Evolutionary conservation across 768 basidiomycete genomes (phyloP).

Genomic region (Mycena chlorophos): DNA sequence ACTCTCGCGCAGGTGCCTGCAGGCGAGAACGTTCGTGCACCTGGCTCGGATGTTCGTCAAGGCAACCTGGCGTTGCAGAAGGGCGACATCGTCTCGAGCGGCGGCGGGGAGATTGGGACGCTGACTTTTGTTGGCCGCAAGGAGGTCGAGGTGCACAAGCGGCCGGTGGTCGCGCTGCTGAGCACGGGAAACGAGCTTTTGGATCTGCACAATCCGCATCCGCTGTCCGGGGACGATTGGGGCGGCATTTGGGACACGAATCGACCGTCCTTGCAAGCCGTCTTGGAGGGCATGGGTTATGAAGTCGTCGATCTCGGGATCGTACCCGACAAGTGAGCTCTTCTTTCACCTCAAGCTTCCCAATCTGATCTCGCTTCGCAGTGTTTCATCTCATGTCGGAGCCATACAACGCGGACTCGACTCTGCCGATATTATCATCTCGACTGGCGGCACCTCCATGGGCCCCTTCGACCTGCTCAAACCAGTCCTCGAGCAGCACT

Average conservation of each 20-base stretch:
- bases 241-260: slow-evolving; percentile 86
- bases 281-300: slow-evolving; percentile 72
- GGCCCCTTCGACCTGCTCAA: slow-evolving; percentile 85
- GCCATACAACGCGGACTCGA: slow-evolving; percentile 59
- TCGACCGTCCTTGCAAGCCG: slow-evolving; percentile 72
- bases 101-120: slow-evolving; percentile 84
- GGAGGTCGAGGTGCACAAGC: slow-evolving; percentile 67
- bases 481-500: slow-evolving; percentile 80
- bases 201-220: slow-evolving; percentile 52
- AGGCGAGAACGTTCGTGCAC: slow-evolving; percentile 71
- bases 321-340: slow-evolving; percentile 65
- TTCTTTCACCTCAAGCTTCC: background rate
- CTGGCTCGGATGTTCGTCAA: slow-evolving; percentile 70
- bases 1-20: slow-evolving; percentile 59
- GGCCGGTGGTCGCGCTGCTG: slow-evolving; percentile 76
- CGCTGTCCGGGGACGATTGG: slow-evolving; percentile 46
- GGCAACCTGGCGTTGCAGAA: slow-evolving; percentile 68
- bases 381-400: slow-evolving; percentile 56
- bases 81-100: slow-evolving; percentile 59
- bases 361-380: slow-evolving; percentile 25
- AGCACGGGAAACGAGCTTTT: slow-evolving; percentile 86
- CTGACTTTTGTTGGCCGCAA: slow-evolving; percentile 75
- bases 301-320: slow-evolving; percentile 80
- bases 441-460: slow-evolving; percentile 92
- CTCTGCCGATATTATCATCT: slow-evolving; percentile 71